phyloP scores from a whole-genome alignment of 2,329 filamentous ascomycete genomes.

The Pseudocercospora fijiensis region DNA sequence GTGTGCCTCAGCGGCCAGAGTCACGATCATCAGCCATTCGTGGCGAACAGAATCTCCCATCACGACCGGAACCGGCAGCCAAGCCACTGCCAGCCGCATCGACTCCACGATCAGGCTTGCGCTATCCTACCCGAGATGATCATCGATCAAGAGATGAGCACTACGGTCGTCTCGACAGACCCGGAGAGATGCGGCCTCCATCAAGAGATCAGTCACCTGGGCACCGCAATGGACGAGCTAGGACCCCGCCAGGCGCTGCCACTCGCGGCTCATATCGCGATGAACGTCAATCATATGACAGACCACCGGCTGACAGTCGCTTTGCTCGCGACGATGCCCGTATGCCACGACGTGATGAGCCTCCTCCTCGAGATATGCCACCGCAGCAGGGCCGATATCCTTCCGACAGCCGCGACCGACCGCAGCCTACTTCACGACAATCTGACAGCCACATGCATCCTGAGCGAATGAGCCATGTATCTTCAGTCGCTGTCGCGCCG shows the following conservation, averaged over 20 bases:
- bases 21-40: slow-evolving; percentile 33
- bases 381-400: slow-evolving; percentile 16
- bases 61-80: slow-evolving; percentile 25
- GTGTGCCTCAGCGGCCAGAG: slow-evolving; percentile 37
- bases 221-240: slow-evolving; percentile 35
- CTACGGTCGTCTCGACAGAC: slow-evolving; percentile 48
- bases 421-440: slow-evolving; percentile 10
- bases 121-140: slow-evolving; percentile 38
- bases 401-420: slow-evolving; percentile 20
- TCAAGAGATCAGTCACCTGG: slow-evolving; percentile 45
- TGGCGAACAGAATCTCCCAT: slow-evolving; percentile 26
- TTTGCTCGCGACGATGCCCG: slow-evolving; percentile 11
- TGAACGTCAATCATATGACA: slow-evolving; percentile 23
- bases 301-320: slow-evolving; percentile 15
- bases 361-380: slow-evolving; percentile 20
- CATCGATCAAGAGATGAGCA: slow-evolving; percentile 30
- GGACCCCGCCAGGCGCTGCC: slow-evolving; percentile 37
- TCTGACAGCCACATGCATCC: slow-evolving; percentile 23
- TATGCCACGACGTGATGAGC: slow-evolving; percentile 20
- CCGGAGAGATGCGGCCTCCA: slow-evolving; percentile 37
- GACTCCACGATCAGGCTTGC: slow-evolving; percentile 9
- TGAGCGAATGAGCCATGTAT: slow-evolving; percentile 23
- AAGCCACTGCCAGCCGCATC: slow-evolving; percentile 18
- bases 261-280: slow-evolving; percentile 22
- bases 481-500: slow-evolving; percentile 20